These are phyloP conservation scores for Euphrasia arctica DNA, from an alignment of 305 asterid genomes.

Conservation along the genomic window DNA sequence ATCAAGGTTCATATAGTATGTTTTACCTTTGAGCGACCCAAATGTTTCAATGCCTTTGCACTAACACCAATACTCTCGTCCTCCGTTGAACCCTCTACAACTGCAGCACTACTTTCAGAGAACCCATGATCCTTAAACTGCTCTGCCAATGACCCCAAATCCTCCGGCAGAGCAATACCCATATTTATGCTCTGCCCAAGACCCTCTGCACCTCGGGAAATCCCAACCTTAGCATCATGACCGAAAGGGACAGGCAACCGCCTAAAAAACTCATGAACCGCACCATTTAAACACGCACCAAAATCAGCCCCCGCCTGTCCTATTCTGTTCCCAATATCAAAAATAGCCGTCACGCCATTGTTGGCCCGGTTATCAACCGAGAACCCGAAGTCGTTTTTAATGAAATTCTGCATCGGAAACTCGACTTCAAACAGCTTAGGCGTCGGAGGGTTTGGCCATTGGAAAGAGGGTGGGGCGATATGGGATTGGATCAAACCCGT, in stretches of 20 bases:
- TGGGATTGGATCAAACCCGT: slow-evolving; percentile 84
- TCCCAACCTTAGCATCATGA: slow-evolving; percentile 50
- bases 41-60: slow-evolving; percentile 63
- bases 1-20: not conserved
- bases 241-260: slow-evolving; percentile 70
- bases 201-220: slow-evolving; percentile 40
- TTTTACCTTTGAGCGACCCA: slow-evolving; percentile 78
- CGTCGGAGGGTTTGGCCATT: slow-evolving; percentile 73
- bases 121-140: slow-evolving; percentile 65
- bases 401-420: slow-evolving; percentile 58
- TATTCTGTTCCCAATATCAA: slow-evolving; percentile 68
- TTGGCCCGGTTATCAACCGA: slow-evolving; percentile 54
- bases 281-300: slow-evolving; percentile 72
- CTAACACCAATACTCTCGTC: slow-evolving; percentile 53
- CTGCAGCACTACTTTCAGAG: slow-evolving; percentile 41
- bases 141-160: slow-evolving; percentile 79
- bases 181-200: slow-evolving; percentile 41
- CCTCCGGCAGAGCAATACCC: slow-evolving; percentile 64
- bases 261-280: slow-evolving; percentile 73
- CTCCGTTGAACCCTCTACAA: slow-evolving; percentile 47
- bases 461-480: slow-evolving; percentile 69
- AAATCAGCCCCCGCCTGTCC: slow-evolving; percentile 87
- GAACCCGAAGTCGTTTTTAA: slow-evolving; percentile 53
- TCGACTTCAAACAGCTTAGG: slow-evolving; percentile 74
- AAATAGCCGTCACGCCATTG: slow-evolving; percentile 61